These are phyloP conservation scores for Geotrichum cucujoidarum DNA, from an alignment of 1,139 yeast genomes.

Conservation along the genomic window DNA sequence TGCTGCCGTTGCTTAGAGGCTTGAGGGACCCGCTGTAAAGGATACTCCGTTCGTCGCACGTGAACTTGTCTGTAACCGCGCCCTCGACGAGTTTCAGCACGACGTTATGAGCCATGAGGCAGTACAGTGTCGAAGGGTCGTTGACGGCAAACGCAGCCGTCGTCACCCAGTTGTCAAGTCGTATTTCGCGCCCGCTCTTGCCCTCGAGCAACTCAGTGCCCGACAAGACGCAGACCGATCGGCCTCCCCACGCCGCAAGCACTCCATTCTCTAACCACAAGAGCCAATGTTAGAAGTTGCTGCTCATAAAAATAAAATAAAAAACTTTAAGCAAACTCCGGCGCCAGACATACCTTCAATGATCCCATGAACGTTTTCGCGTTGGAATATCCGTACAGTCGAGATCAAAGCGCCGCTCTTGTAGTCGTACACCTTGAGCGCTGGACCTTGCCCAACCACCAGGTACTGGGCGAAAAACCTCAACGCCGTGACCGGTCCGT, in stretches of 20 bases:
- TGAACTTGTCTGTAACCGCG: constrained; percentile 41
- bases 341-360: constrained; percentile 33
- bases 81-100: constrained; percentile 44
- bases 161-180: constrained; percentile 73
- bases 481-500: constrained; percentile 73
- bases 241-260: constrained; percentile 63
- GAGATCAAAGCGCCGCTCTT: constrained; percentile 40
- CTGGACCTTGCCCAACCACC: constrained; percentile 74
- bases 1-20: constrained; percentile 39
- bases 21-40: constrained; percentile 79
- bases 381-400: constrained; percentile 49
- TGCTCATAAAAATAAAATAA: too few relatives aligned
- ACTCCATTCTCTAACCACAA: constrained; percentile 30
- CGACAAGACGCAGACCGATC: constrained; percentile 48
- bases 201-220: constrained; percentile 18
- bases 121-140: constrained; percentile 36
- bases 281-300: too few relatives aligned
- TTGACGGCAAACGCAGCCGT: constrained; percentile 49
- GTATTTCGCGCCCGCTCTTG: constrained; percentile 40
- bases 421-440: constrained; percentile 51
- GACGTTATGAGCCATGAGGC: constrained; percentile 74
- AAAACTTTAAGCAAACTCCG: background rate
- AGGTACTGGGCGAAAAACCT: constrained; percentile 43
- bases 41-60: constrained; percentile 71
- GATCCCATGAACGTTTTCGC: constrained; percentile 79